phyloP scores from a whole-genome alignment of 2,329 filamentous ascomycete genomes.

The Lecanicillium sp. region DNA sequence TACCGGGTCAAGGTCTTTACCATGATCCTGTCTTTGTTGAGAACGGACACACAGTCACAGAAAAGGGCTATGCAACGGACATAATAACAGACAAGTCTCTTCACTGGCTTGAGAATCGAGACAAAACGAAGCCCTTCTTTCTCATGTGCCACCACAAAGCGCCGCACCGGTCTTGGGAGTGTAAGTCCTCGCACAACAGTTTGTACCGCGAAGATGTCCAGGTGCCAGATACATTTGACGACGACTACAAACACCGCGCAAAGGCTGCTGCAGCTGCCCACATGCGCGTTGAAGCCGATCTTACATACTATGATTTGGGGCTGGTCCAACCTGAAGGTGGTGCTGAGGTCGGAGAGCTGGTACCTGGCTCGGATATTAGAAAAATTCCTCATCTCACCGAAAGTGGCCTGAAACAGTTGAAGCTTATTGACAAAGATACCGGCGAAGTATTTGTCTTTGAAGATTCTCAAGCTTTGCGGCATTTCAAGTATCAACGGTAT shows the following conservation, averaged over 20 bases:
- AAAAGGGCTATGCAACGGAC: slow-evolving; percentile 39
- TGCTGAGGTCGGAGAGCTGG: slow-evolving; percentile 25
- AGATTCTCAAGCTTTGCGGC: slow-evolving; percentile 30
- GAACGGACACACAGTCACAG: slow-evolving; percentile 19
- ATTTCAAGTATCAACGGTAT: slow-evolving; percentile 49
- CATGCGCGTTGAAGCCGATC: slow-evolving; percentile 41
- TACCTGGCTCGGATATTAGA: slow-evolving; percentile 17
- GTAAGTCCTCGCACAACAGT: slow-evolving; percentile 35
- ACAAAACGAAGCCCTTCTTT: slow-evolving; percentile 37
- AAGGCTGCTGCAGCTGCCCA: slow-evolving; percentile 39
- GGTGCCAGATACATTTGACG: slow-evolving; percentile 42
- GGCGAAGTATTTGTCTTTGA: slow-evolving; percentile 38
- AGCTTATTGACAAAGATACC: slow-evolving; percentile 36
- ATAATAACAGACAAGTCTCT: slow-evolving; percentile 43
- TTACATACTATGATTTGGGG: slow-evolving; percentile 43
- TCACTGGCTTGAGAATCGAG: slow-evolving; percentile 27
- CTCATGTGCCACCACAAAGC: slow-evolving; percentile 50
- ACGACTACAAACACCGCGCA: slow-evolving; percentile 46
- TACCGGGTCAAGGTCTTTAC: slow-evolving; percentile 44
- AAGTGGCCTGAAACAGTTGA: slow-evolving; percentile 11
- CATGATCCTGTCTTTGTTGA: slow-evolving; percentile 42
- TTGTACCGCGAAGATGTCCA: slow-evolving; percentile 37
- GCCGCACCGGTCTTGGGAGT: slow-evolving; percentile 45
- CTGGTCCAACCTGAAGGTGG: slow-evolving; percentile 43
- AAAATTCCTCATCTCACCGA: slow-evolving; percentile 15